Base-by-base conservation (phyloP, 352 stramenopile species). In the Aphanomyces stellatus region DNA sequence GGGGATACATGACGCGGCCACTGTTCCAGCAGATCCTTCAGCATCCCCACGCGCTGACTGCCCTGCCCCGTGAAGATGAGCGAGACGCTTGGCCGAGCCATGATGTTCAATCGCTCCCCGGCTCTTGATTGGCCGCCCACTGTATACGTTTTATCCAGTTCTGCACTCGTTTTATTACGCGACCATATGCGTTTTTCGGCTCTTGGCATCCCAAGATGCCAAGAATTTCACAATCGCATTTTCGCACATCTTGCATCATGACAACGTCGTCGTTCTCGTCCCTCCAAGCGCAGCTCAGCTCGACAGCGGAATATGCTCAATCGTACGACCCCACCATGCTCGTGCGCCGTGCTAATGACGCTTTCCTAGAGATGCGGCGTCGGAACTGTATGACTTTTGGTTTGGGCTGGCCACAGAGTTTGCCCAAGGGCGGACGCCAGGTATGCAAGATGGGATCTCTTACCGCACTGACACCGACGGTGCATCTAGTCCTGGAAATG, bases 61-160 rank as follows among this genome's bases (percentile, higher is more conserved):
- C 87, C 87, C 69, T 96, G 87, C 0, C 87, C 87, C 19, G 87
- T 86, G 72, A 94, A 96, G 71, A 91, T 80, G 31, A 93, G 81
- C 66, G 78, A 82, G 25, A 37, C 56, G 41, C 82, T 67, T 31
- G 72, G 76, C 62, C 70, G 76, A 30, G 74, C 53, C 62, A 65
- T 63, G 35, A 70, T 71, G n/a, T n/a, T n/a, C n/a, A n/a, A n/a
- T n/a, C n/a, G n/a, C n/a, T n/a, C n/a, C n/a, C n/a, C n/a, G n/a
- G n/a, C n/a, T n/a, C n/a, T 51, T 51, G 42, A 51, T 51, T 24
- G 6, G 8, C 19, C 8, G 19, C 8, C 8, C 25, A 24, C 19
- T 5, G 8, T 51, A 27, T 24, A 51, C 7, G 42, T 51, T 51
- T 51, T 27, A 43, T 17, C 37, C n/a, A n/a, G n/a, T n/a, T 43